phyloP scores from a whole-genome alignment of 306 rosid genomes.

The Trichosanthes truncata region DNA sequence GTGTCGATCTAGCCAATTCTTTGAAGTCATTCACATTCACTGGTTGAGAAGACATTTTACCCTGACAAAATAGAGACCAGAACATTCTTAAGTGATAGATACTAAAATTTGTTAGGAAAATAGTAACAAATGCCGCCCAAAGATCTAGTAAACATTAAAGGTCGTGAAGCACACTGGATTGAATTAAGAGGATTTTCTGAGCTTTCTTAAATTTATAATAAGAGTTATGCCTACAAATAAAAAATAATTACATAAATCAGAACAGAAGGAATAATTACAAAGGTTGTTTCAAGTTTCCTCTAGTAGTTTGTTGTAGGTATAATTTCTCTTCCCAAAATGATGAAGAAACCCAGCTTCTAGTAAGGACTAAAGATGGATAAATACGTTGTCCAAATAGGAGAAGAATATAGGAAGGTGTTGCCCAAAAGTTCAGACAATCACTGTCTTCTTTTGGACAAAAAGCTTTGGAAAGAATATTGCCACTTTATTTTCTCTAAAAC shows the following conservation, averaged over 20 bases:
- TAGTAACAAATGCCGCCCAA: neutral
- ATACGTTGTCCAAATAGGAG: neutral
- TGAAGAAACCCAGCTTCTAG: neutral
- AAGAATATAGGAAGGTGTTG: neutral
- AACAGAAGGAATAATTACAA: neutral
- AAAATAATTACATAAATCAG: neutral
- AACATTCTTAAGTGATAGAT: neutral
- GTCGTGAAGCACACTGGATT: neutral
- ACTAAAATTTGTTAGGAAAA: neutral
- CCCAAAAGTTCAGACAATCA: neutral
- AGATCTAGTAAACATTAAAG: neutral
- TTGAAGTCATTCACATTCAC: constrained; percentile 50
- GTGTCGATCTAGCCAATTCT: constrained; percentile 40
- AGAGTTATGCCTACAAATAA: neutral
- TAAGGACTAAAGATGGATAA: neutral
- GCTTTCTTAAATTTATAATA: neutral
- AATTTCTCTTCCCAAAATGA: neutral
- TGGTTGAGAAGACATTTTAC: constrained; percentile 35
- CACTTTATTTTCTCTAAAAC: neutral
- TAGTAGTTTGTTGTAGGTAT: neutral
- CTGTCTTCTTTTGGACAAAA: neutral
- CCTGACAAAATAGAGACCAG: constrained; percentile 14
- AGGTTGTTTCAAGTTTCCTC: neutral
- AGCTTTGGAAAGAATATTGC: neutral
- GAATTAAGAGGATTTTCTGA: neutral